These are phyloP conservation scores for Mucor racemosus DNA, from an alignment of 371 early-diverging fungal genomes.

Conservation along the genomic window DNA sequence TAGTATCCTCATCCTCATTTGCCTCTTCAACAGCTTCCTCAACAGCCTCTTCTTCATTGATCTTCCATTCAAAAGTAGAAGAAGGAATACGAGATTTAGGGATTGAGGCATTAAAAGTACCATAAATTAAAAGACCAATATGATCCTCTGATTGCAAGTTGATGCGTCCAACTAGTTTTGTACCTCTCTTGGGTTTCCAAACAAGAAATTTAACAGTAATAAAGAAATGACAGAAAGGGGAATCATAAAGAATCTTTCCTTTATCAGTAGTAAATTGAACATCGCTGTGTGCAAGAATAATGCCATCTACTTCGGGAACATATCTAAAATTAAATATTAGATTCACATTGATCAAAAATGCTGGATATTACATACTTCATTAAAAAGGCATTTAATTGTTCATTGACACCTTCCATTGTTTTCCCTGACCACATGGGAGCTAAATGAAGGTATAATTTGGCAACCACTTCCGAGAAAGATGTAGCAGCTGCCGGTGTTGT, in stretches of 20 bases:
- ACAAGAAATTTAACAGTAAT: conserved; percentile 74
- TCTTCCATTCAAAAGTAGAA: conserved; percentile 74
- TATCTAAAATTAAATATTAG: conserved; percentile 55
- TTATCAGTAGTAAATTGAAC: conserved; percentile 61
- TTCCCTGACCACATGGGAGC: conserved; percentile 77
- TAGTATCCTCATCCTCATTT: conserved; percentile 22
- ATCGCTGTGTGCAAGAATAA: conserved; percentile 82
- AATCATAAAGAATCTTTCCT: conserved; percentile 81
- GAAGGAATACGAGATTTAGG: conserved; percentile 80
- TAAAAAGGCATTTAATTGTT: conserved; percentile 84
- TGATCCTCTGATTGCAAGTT: conserved; percentile 95
- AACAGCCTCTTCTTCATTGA: conserved; percentile 39
- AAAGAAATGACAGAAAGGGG: conserved; percentile 83
- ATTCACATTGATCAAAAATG: background rate
- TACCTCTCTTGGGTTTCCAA: conserved; percentile 82
- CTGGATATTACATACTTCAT: conserved; percentile 64
- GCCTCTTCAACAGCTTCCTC: conserved; percentile 42
- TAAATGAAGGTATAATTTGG: conserved; percentile 71
- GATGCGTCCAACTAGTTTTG: conserved; percentile 81
- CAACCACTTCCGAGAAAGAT: conserved; percentile 66
- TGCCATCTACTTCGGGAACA: conserved; percentile 86
- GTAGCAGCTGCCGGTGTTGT: conserved; percentile 16
- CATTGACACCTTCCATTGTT: conserved; percentile 75
- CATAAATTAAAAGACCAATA: conserved; percentile 90
- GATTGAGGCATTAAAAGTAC: conserved; percentile 95